Evolutionary conservation across 2,329 filamentous ascomycete species (phyloP).

Genomic region (Sporothrix luriei): DNA sequence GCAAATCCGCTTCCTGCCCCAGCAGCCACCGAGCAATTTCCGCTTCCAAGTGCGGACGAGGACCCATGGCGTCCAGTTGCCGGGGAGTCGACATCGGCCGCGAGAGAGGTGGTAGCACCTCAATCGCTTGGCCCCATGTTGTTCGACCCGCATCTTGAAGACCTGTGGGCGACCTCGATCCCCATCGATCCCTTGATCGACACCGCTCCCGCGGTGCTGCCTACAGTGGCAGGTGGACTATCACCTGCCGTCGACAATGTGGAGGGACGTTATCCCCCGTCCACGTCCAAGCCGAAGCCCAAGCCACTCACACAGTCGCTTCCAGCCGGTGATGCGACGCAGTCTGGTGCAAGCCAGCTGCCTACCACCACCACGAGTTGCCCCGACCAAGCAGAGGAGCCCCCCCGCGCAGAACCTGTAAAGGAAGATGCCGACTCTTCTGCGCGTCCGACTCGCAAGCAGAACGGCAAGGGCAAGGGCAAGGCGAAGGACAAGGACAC

Average conservation of each 20-base stretch:
- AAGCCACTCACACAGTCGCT: background rate
- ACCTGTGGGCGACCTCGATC: background rate
- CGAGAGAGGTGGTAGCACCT: background rate
- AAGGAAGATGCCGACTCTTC: background rate
- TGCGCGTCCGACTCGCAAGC: conserved; percentile 3
- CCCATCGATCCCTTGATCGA: background rate
- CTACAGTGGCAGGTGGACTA: background rate
- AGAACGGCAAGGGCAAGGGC: conserved; percentile 3
- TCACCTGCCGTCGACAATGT: background rate
- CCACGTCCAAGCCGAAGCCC: background rate
- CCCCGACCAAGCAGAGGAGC: background rate
- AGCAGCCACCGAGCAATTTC: background rate
- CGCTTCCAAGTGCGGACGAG: background rate
- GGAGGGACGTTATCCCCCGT: conserved; percentile 2
- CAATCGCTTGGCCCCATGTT: background rate
- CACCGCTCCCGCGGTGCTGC: conserved; percentile 4
- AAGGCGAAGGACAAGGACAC: conserved; percentile 9
- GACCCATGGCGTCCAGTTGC: background rate
- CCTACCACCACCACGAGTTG: background rate
- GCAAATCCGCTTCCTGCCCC: background rate
- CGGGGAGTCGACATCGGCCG: background rate
- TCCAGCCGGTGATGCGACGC: background rate
- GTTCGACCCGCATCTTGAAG: background rate
- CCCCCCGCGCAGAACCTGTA: background rate
- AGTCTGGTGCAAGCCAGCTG: background rate